Evolutionary conservation across 2,329 filamentous ascomycete species (phyloP).

Genomic region (Hypoxylon sp.): DNA sequence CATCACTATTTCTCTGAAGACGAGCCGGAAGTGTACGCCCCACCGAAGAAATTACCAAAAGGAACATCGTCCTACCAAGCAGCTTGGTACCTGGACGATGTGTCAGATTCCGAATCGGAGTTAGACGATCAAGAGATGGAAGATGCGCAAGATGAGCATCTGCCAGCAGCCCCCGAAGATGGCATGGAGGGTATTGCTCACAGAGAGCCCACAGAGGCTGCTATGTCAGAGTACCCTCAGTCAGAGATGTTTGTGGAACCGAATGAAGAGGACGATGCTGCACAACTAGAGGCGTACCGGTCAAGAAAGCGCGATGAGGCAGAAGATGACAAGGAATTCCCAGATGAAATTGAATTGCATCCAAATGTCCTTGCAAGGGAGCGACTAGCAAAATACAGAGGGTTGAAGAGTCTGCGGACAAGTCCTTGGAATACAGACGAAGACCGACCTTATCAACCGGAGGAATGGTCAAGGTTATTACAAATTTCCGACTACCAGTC

Average conservation of each 20-base stretch:
- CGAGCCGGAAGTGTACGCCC: constrained; percentile 72
- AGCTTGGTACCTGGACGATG: constrained; percentile 88
- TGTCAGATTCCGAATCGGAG: constrained; percentile 87
- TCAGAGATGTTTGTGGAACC: constrained; percentile 92
- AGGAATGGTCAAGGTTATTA: constrained; percentile 89
- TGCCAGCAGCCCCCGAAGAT: constrained; percentile 80
- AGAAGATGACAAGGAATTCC: constrained; percentile 93
- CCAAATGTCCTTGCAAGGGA: constrained; percentile 90
- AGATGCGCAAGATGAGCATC: constrained; percentile 60
- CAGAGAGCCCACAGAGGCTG: constrained; percentile 80
- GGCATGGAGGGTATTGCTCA: constrained; percentile 80
- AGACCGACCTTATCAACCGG: constrained; percentile 87
- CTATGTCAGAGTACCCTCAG: constrained; percentile 90
- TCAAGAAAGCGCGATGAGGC: constrained; percentile 83
- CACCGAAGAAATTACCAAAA: constrained; percentile 83
- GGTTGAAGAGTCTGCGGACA: constrained; percentile 89
- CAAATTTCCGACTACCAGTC: constrained; percentile 92
- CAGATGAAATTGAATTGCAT: constrained; percentile 95
- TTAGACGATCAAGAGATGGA: constrained; percentile 72
- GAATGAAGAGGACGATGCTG: constrained; percentile 84
- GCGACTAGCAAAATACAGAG: constrained; percentile 87
- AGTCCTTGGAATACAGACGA: constrained; percentile 92
- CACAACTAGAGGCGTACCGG: constrained; percentile 86
- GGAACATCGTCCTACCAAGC: constrained; percentile 96
- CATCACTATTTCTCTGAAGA: constrained; percentile 99